Percentiles rank a stretch among this genome's conserved stretches.
Conservation (phyloP, 495 filamentous ascomycete species). For the Aspergillus taichungensis region DNA sequence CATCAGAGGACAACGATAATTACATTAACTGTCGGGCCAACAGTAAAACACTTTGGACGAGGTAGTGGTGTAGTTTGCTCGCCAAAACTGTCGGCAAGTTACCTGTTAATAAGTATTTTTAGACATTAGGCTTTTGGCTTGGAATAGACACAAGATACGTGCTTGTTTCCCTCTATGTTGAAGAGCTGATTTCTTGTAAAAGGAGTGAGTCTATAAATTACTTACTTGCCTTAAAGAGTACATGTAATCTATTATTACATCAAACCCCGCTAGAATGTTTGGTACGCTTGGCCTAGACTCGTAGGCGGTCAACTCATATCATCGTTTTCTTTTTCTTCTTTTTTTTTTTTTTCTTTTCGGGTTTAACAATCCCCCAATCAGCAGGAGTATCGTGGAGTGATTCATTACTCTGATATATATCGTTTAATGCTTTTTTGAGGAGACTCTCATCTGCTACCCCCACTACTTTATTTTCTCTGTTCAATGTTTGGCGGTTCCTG, state of each 20-base stretch:
- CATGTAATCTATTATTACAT: too few species aligned
- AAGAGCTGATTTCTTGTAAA: neutral
- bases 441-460: neutral
- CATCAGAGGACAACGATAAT: neutral
- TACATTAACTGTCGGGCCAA: too few species aligned
- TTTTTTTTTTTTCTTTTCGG: neutral
- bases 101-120: too few species aligned
- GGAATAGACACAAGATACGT: too few species aligned
- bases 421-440: neutral
- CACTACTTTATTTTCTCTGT: neutral
- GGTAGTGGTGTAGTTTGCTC: too few species aligned
- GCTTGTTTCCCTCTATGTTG: too few species aligned
- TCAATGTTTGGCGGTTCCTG: neutral
- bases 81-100: too few species aligned
- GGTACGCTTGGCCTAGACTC: neutral
- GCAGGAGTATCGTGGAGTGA: too few species aligned
- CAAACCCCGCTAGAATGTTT: neutral
- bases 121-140: too few species aligned
- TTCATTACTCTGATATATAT: too few species aligned
- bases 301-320: slow-evolving; percentile 3
- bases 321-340: neutral
- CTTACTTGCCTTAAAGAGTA: neutral
- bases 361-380: too few species aligned
- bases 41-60: too few species aligned
- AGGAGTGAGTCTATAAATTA: neutral